phyloP scores from a whole-genome alignment of 2,329 filamentous ascomycete genomes.

The Trichoderma breve region DNA sequence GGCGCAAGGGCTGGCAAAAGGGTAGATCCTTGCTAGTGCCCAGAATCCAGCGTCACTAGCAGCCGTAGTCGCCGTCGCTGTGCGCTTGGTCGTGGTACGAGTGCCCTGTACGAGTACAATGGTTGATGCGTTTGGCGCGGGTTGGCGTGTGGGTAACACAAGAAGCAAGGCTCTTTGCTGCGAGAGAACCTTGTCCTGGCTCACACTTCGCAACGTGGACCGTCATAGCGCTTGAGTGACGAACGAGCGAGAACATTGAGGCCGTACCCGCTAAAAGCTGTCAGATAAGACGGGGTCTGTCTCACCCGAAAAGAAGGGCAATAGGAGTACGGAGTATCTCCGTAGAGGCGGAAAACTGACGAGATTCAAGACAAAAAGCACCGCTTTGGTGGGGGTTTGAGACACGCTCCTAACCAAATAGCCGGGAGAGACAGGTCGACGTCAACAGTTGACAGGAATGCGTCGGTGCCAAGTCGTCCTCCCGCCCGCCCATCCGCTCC shows the following conservation, averaged over 20 bases:
- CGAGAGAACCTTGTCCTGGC: not conserved
- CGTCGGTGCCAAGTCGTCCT: not conserved
- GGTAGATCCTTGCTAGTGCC: conserved; percentile 6
- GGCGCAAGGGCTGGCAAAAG: not conserved
- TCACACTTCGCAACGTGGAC: not conserved
- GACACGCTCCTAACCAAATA: not conserved
- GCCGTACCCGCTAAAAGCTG: not conserved
- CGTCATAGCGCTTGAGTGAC: not conserved
- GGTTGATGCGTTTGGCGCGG: not conserved
- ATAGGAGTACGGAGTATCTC: not conserved
- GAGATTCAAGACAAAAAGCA: not conserved
- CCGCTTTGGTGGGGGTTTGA: not conserved
- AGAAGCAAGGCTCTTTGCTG: not conserved
- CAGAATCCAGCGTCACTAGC: not conserved
- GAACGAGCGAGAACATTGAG: not conserved
- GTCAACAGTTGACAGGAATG: not conserved
- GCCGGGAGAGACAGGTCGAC: not conserved
- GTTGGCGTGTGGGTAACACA: not conserved
- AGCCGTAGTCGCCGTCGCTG: not conserved
- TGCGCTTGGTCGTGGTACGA: not conserved
- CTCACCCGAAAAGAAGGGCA: not conserved
- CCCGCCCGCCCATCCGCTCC: not conserved
- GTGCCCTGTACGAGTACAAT: not conserved
- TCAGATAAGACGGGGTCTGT: not conserved
- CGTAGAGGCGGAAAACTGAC: not conserved